Evolutionary conservation across 2,329 filamentous ascomycete genomes (phyloP).

Genomic region (Aspergillus aculeatus): DNA sequence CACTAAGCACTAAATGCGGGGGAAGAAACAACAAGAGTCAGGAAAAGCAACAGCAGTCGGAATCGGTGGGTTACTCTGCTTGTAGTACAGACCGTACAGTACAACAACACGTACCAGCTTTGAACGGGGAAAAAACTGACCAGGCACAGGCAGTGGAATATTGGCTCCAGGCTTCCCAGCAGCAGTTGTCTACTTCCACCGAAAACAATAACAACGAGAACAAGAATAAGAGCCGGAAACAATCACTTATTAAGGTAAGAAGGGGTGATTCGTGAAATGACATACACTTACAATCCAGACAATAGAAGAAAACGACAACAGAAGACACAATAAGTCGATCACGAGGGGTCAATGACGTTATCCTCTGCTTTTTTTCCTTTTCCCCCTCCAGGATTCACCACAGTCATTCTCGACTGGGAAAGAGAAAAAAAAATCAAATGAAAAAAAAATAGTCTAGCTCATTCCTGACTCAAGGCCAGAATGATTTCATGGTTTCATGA

Average conservation of each 20-base stretch:
- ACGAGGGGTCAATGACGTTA: constrained; percentile 16
- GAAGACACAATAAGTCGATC: constrained; percentile 8
- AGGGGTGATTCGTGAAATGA: not conserved
- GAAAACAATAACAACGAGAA: too few relatives aligned
- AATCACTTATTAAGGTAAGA: not conserved
- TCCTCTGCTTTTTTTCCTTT: not conserved
- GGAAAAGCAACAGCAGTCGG: not conserved
- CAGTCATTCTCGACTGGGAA: not conserved
- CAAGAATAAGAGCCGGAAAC: not conserved
- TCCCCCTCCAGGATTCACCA: not conserved
- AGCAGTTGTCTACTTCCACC: too few relatives aligned
- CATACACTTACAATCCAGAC: not conserved
- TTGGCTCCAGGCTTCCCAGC: too few relatives aligned
- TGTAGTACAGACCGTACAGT: too few relatives aligned
- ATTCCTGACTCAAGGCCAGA: not conserved
- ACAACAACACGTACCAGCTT: too few relatives aligned
- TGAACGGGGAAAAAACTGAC: not conserved
- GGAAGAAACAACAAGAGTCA: not conserved
- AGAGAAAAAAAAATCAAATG: too few relatives aligned
- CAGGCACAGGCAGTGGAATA: not conserved
- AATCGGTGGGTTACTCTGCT: too few relatives aligned
- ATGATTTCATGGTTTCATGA: constrained; percentile 10
- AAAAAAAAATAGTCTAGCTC: not conserved
- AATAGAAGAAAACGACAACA: not conserved
- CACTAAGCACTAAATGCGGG: not conserved